A percentile compares a stretch with the other conserved stretches of the same genome.
phyloP scores from a whole-genome alignment of 2,329 filamentous ascomycete species.

The Knufia petricola region DNA sequence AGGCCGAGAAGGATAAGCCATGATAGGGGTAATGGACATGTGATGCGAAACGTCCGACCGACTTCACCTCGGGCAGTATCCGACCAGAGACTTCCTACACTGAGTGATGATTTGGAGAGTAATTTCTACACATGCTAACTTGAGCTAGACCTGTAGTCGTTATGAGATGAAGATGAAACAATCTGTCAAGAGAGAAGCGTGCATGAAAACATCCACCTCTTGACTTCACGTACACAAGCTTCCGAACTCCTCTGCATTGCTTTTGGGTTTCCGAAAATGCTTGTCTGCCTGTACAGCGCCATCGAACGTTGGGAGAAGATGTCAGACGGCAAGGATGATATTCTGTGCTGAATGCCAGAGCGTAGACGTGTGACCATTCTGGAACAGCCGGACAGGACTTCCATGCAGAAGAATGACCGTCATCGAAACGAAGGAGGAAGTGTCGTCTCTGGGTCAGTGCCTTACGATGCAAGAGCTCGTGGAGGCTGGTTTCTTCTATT shows the following conservation, averaged over 20 bases:
- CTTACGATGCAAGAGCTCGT: slow-evolving; percentile 32
- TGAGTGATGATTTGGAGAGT: background rate
- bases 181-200: slow-evolving; percentile 1
- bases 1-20: too few species aligned
- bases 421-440: slow-evolving; percentile 46
- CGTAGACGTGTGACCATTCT: background rate
- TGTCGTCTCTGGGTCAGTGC: slow-evolving; percentile 41
- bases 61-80: too few species aligned
- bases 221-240: background rate
- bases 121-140: slow-evolving; percentile 4
- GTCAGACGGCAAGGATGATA: background rate
- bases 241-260: background rate
- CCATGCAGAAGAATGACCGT: slow-evolving; percentile 21
- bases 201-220: background rate
- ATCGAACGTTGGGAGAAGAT: background rate
- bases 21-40: background rate
- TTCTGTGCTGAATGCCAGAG: background rate
- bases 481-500: slow-evolving; percentile 33
- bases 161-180: background rate
- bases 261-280: background rate
- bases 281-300: background rate
- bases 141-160: background rate
- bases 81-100: too few species aligned
- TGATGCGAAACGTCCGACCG: background rate
- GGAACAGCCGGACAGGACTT: background rate